Evolutionary conservation across 495 filamentous ascomycete species (phyloP).

Genomic region (Penicillium chermesinum): DNA sequence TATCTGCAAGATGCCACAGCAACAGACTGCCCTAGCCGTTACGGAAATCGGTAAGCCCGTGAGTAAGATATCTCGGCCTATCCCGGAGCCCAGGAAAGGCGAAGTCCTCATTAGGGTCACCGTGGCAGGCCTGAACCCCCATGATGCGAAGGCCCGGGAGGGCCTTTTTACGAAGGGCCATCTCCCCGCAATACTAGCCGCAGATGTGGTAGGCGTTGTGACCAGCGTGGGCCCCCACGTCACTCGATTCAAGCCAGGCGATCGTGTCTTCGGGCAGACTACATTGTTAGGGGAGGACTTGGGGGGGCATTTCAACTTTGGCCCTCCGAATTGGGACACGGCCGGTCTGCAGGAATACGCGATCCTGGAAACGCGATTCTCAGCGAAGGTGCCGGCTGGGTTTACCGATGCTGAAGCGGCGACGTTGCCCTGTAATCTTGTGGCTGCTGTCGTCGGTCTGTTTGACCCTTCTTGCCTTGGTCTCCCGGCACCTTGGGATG

Average conservation of each 20-base stretch:
- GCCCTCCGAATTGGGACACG: not conserved
- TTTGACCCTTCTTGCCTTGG: slow-evolving; percentile 15
- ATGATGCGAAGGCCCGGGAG: slow-evolving; percentile 22
- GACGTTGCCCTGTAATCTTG: slow-evolving; percentile 23
- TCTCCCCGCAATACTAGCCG: slow-evolving; percentile 18
- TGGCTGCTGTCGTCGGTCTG: slow-evolving; percentile 19
- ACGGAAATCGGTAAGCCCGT: not conserved
- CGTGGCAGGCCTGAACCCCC: slow-evolving; percentile 26
- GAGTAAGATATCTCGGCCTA: slow-evolving; percentile 4
- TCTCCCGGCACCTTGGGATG: slow-evolving; percentile 14
- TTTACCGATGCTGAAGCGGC: slow-evolving; percentile 24
- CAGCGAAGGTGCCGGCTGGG: slow-evolving; percentile 16
- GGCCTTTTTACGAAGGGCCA: slow-evolving; percentile 22
- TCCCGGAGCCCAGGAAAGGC: slow-evolving; percentile 14
- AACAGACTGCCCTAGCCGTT: not conserved
- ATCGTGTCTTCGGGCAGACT: not conserved
- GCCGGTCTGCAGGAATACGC: slow-evolving; percentile 24
- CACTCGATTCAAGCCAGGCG: not conserved
- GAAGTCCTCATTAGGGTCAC: slow-evolving; percentile 25
- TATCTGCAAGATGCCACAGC: not conserved
- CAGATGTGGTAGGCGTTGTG: slow-evolving; percentile 25
- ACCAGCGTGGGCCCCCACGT: slow-evolving; percentile 20
- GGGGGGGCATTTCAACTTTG: not conserved
- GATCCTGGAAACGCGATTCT: slow-evolving; percentile 12
- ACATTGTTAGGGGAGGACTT: not conserved